Percentiles rank a stretch among this genome's conserved stretches.
These are phyloP conservation scores for Naegleria lovaniensis DNA, from an alignment of 208 protist species.

Conservation along the genomic window DNA sequence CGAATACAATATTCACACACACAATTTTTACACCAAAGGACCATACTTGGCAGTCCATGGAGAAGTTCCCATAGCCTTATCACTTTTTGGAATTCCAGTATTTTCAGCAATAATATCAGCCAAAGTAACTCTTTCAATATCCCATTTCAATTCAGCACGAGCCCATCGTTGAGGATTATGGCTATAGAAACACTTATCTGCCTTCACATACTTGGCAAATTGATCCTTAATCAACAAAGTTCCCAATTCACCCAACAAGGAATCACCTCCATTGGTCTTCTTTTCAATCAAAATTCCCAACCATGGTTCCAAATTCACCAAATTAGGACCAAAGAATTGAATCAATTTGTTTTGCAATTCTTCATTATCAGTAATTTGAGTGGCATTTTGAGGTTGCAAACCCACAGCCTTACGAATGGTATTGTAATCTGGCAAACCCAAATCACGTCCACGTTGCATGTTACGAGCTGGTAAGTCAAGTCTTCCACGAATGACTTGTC, in stretches of 20 bases:
- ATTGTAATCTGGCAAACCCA: conserved; percentile 45
- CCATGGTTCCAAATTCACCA: conserved; percentile 36
- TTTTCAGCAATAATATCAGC: conserved; percentile 19
- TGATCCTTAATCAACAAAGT: conserved; percentile 24
- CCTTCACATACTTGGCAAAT: conserved; percentile 32
- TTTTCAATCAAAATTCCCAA: conserved; percentile 40
- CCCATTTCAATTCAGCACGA: neutral
- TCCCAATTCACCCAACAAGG: conserved; percentile 32
- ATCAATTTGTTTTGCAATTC: conserved; percentile 17
- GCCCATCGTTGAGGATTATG: neutral
- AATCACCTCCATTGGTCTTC: conserved; percentile 12
- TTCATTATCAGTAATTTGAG: neutral
- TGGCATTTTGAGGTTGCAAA: neutral
- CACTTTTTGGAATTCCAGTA: neutral
- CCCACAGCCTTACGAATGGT: conserved; percentile 25
- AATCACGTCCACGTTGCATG: conserved; percentile 41
- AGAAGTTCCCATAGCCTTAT: neutral
- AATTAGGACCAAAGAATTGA: conserved; percentile 10
- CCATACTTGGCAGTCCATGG: neutral
- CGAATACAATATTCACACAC: no score
- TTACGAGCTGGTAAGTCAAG: conserved; percentile 39
- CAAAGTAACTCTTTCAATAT: neutral
- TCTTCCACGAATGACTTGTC: conserved; percentile 46
- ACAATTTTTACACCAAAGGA: neutral
- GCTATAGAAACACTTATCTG: conserved; percentile 37